Evolutionary conservation across 2,329 filamentous ascomycete species (phyloP), one percentile per base, ranked within the genome.

Genomic region (Mycogone perniciosa): DNA sequence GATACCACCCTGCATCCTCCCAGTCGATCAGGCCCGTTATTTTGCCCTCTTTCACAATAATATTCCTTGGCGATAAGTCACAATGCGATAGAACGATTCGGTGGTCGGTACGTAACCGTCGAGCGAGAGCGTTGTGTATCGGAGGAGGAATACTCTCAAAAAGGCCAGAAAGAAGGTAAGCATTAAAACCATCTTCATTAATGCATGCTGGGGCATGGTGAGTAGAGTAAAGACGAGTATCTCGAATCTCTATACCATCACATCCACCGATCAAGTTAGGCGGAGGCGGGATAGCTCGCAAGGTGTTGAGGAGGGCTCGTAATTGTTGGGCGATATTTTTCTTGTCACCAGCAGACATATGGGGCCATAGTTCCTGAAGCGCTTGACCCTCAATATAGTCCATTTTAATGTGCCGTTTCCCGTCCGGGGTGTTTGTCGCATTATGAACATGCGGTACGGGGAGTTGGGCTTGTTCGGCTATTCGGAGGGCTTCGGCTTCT

Each of bases 31-130:
- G 66, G 3, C 67, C 74, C 39, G 62, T 62, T 11, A 75, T 62
- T 6, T 66, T 60, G 11, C 68, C 68, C 3, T 65, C 68, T 2
- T 60, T 54, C 3, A 69, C 62, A 4, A 77, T 52, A 31, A 78
- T 74, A 48, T 77, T 78, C 3, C 70, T 56, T 3, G 66, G 67
- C 7, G 64, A 65, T 8, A 81, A 63, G 58, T 81, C 77, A 3
- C 71, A 71, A 62, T 81, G 76, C 2, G 75, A 75, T 52, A 81
- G 73, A 1, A 73, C 66, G 31, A 69, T 59, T n/a, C 57, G 57
- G 54, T 70, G 62, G n/a, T 59, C 33, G 0, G 57, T 61, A 29
- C 52, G 46, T 11, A 64, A 46, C n/a, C 59, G 58, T 2, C 40
- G 43, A 11, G 56, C 37, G 49, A 66, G 61, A 1, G 64, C 56